These are phyloP conservation scores for Pharus latifolius DNA, from an alignment of 176 grass and related monocot species.

Conservation along the genomic window DNA sequence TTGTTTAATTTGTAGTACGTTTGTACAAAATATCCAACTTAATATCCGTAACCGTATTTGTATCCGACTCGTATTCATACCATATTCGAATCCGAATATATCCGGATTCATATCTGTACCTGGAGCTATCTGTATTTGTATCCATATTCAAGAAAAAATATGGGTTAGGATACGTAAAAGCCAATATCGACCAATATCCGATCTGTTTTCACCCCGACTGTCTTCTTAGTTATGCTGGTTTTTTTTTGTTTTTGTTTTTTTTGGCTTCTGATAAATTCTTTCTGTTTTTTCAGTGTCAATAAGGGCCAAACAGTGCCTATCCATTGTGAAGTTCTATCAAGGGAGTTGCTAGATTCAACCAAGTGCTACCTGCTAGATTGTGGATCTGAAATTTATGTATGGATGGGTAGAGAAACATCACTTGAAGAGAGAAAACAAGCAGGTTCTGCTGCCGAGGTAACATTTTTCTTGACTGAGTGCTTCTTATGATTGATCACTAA, in stretches of 20 bases:
- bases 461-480: neutral
- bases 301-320: slow-evolving; percentile 61
- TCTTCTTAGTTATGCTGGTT: too few relatives aligned
- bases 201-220: too few relatives aligned
- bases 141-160: too few relatives aligned
- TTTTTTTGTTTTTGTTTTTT: slow-evolving; percentile 8
- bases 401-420: slow-evolving; percentile 90
- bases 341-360: slow-evolving; percentile 71
- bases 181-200: too few relatives aligned
- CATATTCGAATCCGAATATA: too few relatives aligned
- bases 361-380: slow-evolving; percentile 91
- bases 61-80: too few relatives aligned
- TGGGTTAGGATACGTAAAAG: too few relatives aligned
- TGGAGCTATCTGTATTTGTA: too few relatives aligned
- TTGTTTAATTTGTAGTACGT: too few relatives aligned
- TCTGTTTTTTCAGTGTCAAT: slow-evolving; percentile 44
- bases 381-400: slow-evolving; percentile 78
- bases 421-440: slow-evolving; percentile 84
- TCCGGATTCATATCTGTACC: too few relatives aligned
- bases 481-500: neutral
- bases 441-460: slow-evolving; percentile 84
- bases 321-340: slow-evolving; percentile 53
- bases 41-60: too few relatives aligned
- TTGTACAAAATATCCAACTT: too few relatives aligned
- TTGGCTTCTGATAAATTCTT: neutral